Base-by-base conservation (phyloP, 2,329 filamentous ascomycete genomes). In the Lachnellula occidentalis region DNA sequence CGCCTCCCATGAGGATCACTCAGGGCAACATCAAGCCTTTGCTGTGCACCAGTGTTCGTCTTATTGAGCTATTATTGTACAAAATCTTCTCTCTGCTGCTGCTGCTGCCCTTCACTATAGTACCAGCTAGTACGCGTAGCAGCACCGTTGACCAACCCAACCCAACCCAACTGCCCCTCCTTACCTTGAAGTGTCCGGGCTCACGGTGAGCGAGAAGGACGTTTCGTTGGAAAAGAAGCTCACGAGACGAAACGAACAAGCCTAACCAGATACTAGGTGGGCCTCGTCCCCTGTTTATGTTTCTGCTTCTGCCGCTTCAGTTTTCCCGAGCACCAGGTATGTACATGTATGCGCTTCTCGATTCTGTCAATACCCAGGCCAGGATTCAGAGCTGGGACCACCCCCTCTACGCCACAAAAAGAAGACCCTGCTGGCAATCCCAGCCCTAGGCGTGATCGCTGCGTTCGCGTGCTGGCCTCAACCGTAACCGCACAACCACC, bases 381-480 rank as follows among this genome's bases (percentile, higher is more conserved):
- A 46, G 43, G 21, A 31, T 46, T 15, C 22, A 5, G 43, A 46
- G 43, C 21, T 22, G 34, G 43, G 22, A 46, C 43, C 43, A 17
- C 27, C 43, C 43, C 43, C 41, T 46, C 41, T n/a, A 22, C 31
- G 50, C 41, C 37, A 17, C 41, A 17, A 46, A 45, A n/a, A 46
- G 24, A 22, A 34, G 22, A 34, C 41, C 51, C 51, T 34, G 22
- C 41, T 36, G 42, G 45, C 37, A 45, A 51, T 48, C 48, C 53
- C 47, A 39, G 53, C 22, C 36, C 36, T 48, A 51, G 53, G 41
- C 53, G 37, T 51, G 39, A 51, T 55, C 48, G 53, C 49, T 55
- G 48, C 53, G 42, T 42, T 47, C 48, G 53, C 53, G 48, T 45
- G 53, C 43, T 51, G 53, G 43, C 48, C 53, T 42, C 53, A 36